Percentiles rank a stretch among this genome's conserved stretches.
These are phyloP conservation scores for Nitzschia inconspicua DNA, from an alignment of 108 stramenopile genomes.

Conservation along the genomic window DNA sequence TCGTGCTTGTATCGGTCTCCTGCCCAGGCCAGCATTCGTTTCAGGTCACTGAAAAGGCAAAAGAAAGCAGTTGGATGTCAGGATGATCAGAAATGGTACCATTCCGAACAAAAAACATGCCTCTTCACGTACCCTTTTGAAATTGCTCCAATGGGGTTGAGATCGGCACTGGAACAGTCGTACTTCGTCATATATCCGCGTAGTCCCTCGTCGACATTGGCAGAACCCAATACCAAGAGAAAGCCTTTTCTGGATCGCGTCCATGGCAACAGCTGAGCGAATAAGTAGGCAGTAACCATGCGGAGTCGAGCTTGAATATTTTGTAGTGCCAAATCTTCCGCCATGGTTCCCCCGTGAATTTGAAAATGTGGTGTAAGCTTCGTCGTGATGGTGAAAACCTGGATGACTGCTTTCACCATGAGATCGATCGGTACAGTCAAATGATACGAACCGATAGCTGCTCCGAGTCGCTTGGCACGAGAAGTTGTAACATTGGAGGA, in stretches of 20 bases:
- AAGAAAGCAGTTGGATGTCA: too few relatives aligned
- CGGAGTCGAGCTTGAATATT: constrained; percentile 97
- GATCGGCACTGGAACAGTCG: constrained; percentile 96
- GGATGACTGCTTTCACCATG: constrained; percentile 82
- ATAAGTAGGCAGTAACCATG: constrained; percentile 96
- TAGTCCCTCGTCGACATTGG: constrained; percentile 98
- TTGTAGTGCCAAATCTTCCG: constrained; percentile 97
- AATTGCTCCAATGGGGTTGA: constrained; percentile 98
- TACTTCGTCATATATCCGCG: constrained; percentile 99
- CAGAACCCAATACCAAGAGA: constrained; percentile 94
- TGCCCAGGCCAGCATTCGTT: constrained; percentile 80
- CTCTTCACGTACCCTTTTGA: constrained; percentile 90
- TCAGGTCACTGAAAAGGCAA: too few relatives aligned
- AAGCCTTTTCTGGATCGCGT: constrained; percentile 83
- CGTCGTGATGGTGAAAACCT: constrained; percentile 78
- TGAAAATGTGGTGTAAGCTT: constrained; percentile 80
- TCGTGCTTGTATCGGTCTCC: constrained; percentile 62
- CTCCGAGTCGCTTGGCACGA: constrained; percentile 83
- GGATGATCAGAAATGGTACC: too few relatives aligned
- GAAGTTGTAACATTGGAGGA: constrained; percentile 76
- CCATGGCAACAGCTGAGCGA: constrained; percentile 98
- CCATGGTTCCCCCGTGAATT: constrained; percentile 74
- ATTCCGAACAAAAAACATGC: too few relatives aligned
- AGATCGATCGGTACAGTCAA: constrained; percentile 87
- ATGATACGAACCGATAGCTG: constrained; percentile 91